A percentile compares a stretch with the other conserved stretches of the same genome.
phyloP scores from a whole-genome alignment of 768 basidiomycete genomes.

The Baorangia bicolor region DNA sequence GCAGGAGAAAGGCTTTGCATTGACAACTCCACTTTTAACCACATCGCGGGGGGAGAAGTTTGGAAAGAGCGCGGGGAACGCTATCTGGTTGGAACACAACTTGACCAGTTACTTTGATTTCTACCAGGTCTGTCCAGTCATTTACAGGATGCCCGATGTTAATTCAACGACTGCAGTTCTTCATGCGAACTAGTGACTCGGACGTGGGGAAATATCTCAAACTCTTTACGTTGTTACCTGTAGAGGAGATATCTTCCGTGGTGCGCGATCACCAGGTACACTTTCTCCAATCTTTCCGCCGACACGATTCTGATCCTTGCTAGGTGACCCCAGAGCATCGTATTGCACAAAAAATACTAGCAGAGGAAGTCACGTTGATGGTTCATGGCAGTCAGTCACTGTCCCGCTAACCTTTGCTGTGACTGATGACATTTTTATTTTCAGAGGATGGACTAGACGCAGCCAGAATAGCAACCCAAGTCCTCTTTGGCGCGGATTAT shows the following conservation, averaged over 20 bases:
- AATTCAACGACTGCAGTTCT: constrained; percentile 60
- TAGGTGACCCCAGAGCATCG: constrained; percentile 38
- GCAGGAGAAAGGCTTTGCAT: constrained; percentile 59
- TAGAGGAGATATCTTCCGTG: constrained; percentile 53
- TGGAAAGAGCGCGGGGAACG: constrained; percentile 96
- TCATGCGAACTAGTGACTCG: constrained; percentile 74
- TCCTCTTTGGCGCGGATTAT: constrained; percentile 43
- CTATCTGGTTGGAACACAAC: constrained; percentile 80
- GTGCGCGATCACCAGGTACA: constrained; percentile 60
- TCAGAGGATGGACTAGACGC: constrained; percentile 40
- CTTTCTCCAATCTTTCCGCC: background rate
- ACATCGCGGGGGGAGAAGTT: constrained; percentile 92
- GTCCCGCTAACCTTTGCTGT: background rate
- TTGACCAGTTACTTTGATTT: constrained; percentile 90
- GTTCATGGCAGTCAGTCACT: constrained; percentile 52
- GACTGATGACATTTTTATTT: constrained; percentile 1
- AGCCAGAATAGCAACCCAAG: constrained; percentile 45
- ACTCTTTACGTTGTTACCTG: constrained; percentile 75
- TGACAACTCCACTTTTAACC: constrained; percentile 94
- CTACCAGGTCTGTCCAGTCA: constrained; percentile 68
- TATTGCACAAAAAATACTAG: constrained; percentile 50
- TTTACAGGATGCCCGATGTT: background rate
- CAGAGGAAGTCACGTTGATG: constrained; percentile 58
- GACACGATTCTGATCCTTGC: background rate
- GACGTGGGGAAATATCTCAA: constrained; percentile 80